A percentile compares a stretch with the other conserved stretches of the same genome.
phyloP scores from a whole-genome alignment of 495 filamentous ascomycete genomes.

The Lepraria neglecta region DNA sequence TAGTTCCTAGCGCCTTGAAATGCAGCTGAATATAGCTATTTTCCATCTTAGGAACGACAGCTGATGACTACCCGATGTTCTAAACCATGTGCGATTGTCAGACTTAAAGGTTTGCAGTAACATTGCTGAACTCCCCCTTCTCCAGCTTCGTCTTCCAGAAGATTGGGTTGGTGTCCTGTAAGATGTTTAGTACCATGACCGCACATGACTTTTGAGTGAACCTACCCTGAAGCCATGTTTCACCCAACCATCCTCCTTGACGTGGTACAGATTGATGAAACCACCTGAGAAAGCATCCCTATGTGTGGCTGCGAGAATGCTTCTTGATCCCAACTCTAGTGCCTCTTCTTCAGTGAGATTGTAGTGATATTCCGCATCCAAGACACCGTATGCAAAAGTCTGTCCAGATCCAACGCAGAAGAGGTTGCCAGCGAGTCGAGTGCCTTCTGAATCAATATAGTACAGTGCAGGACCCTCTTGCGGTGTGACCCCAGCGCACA shows the following conservation, averaged over 20 bases:
- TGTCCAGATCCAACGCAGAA: slow-evolving; percentile 98
- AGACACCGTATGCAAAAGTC: slow-evolving; percentile 96
- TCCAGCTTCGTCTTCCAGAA: slow-evolving; percentile 99
- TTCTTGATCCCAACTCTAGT: slow-evolving; percentile 79
- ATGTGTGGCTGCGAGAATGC: slow-evolving; percentile 95
- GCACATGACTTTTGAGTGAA: background rate
- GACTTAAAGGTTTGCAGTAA: slow-evolving; percentile 62
- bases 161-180: slow-evolving; percentile 76
- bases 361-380: slow-evolving; percentile 91
- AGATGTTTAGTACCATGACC: slow-evolving; percentile 15
- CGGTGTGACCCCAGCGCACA: slow-evolving; percentile 95
- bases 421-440: slow-evolving; percentile 82
- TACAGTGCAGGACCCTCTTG: slow-evolving; percentile 96
- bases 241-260: slow-evolving; percentile 97
- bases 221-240: slow-evolving; percentile 83
- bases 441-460: slow-evolving; percentile 98
- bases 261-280: slow-evolving; percentile 96
- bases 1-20: slow-evolving; percentile 17
- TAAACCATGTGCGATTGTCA: background rate
- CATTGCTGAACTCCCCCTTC: slow-evolving; percentile 97
- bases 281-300: slow-evolving; percentile 96
- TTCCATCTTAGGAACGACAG: background rate
- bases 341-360: slow-evolving; percentile 81
- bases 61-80: background rate
- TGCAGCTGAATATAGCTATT: slow-evolving; percentile 9